A percentile compares a stretch with the other conserved stretches of the same genome.
These are phyloP conservation scores for Puccinia triticina DNA, from an alignment of 1,284 basidiomycete species.

Conservation along the genomic window DNA sequence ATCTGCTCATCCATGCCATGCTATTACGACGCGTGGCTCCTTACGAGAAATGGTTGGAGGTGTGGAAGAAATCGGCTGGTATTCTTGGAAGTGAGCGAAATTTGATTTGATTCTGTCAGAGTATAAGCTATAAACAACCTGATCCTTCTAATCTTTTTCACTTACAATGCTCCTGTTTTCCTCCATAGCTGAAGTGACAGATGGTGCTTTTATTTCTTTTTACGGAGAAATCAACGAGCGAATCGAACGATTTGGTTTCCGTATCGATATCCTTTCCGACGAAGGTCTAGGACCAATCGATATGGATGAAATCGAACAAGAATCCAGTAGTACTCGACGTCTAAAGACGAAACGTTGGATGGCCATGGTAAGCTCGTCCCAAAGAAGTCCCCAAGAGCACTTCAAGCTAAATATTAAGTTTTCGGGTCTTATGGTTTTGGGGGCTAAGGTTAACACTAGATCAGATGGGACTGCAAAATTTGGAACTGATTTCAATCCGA, in stretches of 20 bases:
- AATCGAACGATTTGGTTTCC: constrained; percentile 35
- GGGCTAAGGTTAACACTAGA: constrained; percentile 29
- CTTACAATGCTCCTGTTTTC: neutral
- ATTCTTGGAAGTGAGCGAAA: constrained; percentile 16
- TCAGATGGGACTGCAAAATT: constrained; percentile 33
- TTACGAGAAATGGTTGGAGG: constrained; percentile 14
- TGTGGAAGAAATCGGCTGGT: constrained; percentile 23
- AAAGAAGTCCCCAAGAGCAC: neutral
- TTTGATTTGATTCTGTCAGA: neutral
- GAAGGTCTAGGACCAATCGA: constrained; percentile 39
- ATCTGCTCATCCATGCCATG: constrained; percentile 43
- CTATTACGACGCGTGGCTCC: constrained; percentile 36
- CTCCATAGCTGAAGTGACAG: constrained; percentile 20
- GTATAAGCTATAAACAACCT: neutral
- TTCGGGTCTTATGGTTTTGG: neutral
- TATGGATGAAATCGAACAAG: constrained; percentile 5
- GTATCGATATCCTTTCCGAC: constrained; percentile 33
- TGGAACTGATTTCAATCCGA: constrained; percentile 32
- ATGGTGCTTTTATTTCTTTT: constrained; percentile 16
- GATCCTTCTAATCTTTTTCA: neutral
- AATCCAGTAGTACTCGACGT: neutral
- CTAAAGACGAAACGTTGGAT: constrained; percentile 29
- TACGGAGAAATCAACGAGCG: constrained; percentile 32
- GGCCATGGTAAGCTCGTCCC: constrained; percentile 13
- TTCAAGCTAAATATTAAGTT: neutral